These are phyloP conservation scores for Eragrostis curvula DNA, from an alignment of 176 grass and related monocot genomes.

Conservation along the genomic window DNA sequence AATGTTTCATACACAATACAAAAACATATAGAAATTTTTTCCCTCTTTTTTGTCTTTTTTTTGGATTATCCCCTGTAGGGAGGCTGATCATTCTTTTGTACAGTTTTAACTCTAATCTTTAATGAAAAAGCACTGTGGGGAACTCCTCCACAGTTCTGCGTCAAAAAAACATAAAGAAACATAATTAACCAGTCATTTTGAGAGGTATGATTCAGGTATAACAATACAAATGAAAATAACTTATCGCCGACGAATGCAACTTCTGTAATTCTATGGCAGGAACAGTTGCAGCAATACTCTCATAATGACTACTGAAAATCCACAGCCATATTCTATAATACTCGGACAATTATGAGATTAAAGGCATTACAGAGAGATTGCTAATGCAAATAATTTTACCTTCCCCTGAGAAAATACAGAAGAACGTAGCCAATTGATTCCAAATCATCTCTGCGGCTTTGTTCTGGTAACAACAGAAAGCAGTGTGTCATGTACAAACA, in stretches of 20 bases:
- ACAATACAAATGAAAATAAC: not conserved
- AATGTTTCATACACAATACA: not conserved
- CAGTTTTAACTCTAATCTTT: too few species aligned
- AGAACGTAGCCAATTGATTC: constrained; percentile 91
- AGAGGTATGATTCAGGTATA: not conserved
- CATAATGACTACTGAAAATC: constrained; percentile 16
- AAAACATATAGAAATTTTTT: not conserved
- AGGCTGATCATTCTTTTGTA: too few species aligned
- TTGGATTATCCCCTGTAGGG: too few species aligned
- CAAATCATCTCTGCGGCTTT: constrained; percentile 91
- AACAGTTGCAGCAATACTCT: constrained; percentile 1
- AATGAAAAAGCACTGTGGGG: too few species aligned
- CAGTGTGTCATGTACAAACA: constrained; percentile 6
- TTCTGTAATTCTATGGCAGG: not conserved
- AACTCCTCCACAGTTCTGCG: too few species aligned
- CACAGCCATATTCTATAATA: constrained; percentile 6
- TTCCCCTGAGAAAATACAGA: constrained; percentile 85
- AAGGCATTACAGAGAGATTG: not conserved
- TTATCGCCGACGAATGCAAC: too few species aligned
- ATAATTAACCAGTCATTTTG: not conserved
- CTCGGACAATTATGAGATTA: not conserved
- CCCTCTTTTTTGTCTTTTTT: too few species aligned
- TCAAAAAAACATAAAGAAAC: too few species aligned
- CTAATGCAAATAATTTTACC: constrained; percentile 47
- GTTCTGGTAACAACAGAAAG: constrained; percentile 54